Evolutionary conservation across 106 monocot genomes (phyloP).

Genomic region (Triglochin maritima): DNA sequence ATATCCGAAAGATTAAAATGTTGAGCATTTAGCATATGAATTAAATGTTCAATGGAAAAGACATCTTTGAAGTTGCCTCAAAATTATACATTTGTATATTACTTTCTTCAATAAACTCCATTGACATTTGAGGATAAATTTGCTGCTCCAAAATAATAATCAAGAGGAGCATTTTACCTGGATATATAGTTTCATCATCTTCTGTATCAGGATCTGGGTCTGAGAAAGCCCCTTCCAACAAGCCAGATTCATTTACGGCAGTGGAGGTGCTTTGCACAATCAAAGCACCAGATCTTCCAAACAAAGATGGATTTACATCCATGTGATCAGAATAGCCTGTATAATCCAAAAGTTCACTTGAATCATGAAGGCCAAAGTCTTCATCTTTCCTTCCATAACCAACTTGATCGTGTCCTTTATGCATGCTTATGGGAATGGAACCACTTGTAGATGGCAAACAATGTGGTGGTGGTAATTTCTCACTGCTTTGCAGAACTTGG

Average conservation of each 20-base stretch:
- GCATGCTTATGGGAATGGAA: conserved; percentile 1
- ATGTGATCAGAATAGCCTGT: conserved; percentile 34
- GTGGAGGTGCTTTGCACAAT: conserved; percentile 36
- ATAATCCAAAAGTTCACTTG: conserved; percentile 28
- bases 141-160: too few species aligned
- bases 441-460: conserved; percentile 17
- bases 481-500: conserved; percentile 68
- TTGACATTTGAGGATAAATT: too few species aligned
- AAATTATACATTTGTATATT: too few species aligned
- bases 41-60: too few species aligned
- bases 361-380: conserved; percentile 27
- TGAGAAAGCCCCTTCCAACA: conserved; percentile 22
- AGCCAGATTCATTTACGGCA: conserved; percentile 23
- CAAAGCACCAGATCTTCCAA: conserved; percentile 22
- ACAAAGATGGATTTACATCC: conserved; percentile 13
- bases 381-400: conserved; percentile 30
- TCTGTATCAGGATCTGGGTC: conserved; percentile 9
- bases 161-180: background rate
- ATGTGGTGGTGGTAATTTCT: conserved; percentile 30
- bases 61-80: too few species aligned
- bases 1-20: too few species aligned
- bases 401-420: conserved; percentile 17
- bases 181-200: conserved; percentile 5
- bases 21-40: too few species aligned
- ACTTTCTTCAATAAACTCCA: too few species aligned